These are phyloP conservation scores for Scheffersomyces segobiensis DNA, from an alignment of 1,139 yeast species.

Conservation along the genomic window DNA sequence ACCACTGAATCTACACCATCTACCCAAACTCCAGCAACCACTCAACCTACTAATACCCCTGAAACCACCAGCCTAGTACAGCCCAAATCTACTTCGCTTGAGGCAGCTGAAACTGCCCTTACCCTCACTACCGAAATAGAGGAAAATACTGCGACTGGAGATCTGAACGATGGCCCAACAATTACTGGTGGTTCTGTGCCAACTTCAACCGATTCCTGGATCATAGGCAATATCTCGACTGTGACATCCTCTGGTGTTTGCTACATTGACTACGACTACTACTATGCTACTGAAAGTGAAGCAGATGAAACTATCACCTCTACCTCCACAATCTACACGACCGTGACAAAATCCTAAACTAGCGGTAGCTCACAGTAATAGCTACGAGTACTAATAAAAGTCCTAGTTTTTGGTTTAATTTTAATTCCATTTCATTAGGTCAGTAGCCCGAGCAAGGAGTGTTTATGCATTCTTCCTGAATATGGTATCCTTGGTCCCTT, in stretches of 20 bases:
- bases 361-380: not conserved
- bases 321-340: slow-evolving; percentile 39
- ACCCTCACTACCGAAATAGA: slow-evolving; percentile 5
- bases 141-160: slow-evolving; percentile 2
- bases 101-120: slow-evolving; percentile 5
- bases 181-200: slow-evolving; percentile 34
- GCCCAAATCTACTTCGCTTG: slow-evolving; percentile 9
- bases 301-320: slow-evolving; percentile 34
- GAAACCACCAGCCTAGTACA: slow-evolving; percentile 10
- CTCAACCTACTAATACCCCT: slow-evolving; percentile 4
- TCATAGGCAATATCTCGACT: slow-evolving; percentile 39
- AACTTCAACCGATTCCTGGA: slow-evolving; percentile 38
- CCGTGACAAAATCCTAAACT: slow-evolving; percentile 28
- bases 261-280: slow-evolving; percentile 45
- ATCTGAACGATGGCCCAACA: slow-evolving; percentile 26
- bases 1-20: slow-evolving; percentile 7
- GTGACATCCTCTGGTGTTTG: slow-evolving; percentile 37
- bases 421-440: not conserved
- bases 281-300: slow-evolving; percentile 30
- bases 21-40: slow-evolving; percentile 3
- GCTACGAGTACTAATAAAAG: not conserved
- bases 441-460: not conserved
- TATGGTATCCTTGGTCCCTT: not conserved
- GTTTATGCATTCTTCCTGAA: not conserved
- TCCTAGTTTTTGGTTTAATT: slow-evolving; percentile 1